Evolutionary conservation across 495 filamentous ascomycete species (phyloP).

Genomic region (Aspergillus biplanus): DNA sequence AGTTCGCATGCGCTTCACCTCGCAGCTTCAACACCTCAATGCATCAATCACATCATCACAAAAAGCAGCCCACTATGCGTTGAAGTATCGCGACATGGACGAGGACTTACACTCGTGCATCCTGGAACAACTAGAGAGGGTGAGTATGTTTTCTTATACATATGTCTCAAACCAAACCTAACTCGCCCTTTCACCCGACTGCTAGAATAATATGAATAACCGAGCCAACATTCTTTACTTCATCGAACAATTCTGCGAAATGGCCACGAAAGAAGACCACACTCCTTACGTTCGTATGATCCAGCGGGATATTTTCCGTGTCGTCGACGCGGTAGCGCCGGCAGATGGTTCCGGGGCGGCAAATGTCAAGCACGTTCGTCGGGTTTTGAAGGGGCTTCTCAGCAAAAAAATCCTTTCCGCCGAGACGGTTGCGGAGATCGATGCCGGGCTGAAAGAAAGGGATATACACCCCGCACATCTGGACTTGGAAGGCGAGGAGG

Average conservation of each 20-base stretch:
- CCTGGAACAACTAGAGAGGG: slow-evolving; percentile 88
- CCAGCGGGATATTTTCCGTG: slow-evolving; percentile 83
- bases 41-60: slow-evolving; percentile 86
- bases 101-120: slow-evolving; percentile 98
- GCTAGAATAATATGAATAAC: slow-evolving; percentile 89
- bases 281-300: slow-evolving; percentile 87
- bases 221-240: slow-evolving; percentile 99
- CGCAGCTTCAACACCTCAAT: slow-evolving; percentile 82
- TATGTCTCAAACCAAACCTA: neutral
- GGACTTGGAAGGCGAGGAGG: slow-evolving; percentile 43
- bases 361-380: slow-evolving; percentile 90
- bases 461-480: slow-evolving; percentile 55
- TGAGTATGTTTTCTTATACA: slow-evolving; percentile 34
- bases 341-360: slow-evolving; percentile 87
- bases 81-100: slow-evolving; percentile 88
- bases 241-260: slow-evolving; percentile 91
- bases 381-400: slow-evolving; percentile 72
- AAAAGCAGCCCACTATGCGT: slow-evolving; percentile 92
- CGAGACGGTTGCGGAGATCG: slow-evolving; percentile 74
- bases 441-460: slow-evolving; percentile 75
- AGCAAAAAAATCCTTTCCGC: slow-evolving; percentile 66
- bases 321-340: slow-evolving; percentile 83
- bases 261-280: slow-evolving; percentile 74
- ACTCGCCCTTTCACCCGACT: neutral
- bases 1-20: slow-evolving; percentile 95